Base-by-base conservation (phyloP, 495 filamentous ascomycete species). In the Glarea lozoyensis region DNA sequence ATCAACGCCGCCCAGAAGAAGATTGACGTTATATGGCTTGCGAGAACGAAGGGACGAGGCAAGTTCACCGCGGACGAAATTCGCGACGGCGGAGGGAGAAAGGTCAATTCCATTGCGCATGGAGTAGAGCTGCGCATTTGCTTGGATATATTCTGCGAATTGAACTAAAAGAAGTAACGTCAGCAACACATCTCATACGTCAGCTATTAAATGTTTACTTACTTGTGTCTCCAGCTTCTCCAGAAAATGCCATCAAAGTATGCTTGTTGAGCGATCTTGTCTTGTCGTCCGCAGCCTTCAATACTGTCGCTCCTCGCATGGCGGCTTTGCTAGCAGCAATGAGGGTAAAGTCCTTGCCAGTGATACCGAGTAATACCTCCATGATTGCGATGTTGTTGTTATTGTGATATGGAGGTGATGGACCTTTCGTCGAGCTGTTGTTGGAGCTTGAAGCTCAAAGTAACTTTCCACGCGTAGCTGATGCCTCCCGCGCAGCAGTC, bases 111-210 rank as follows among this genome's bases (percentile, higher is more conserved):
- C 81, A 59, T 97, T 97, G 49, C 92, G 88, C 89, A 96, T 99
- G 50, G 84, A 86, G 66, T 99, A 99, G 58, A 99, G 83, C 64
- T 90, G 84, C 56, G 93, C 81, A 60, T 99, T 97, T 50, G 92
- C 93, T 78, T 96, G 88, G 66, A 97, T 88, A 69, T 88, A 97
- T 71, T 99, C 92, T 56, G 92, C 87, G 63, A 99, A 99, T 79
- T 99, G 92, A 37, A 97, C 92, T 94, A 61, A 24, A 43, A 22
- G 16, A 21, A 27, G 22, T 31, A 31, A 25, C 43, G 29, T 33
- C 16, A 41, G 17, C 20, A 24, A 11, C 7, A 21, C 16, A 12
- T 20, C 32, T 20, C 2, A 29, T n/a, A n/a, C 25, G 25, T 29
- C 25, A 38, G 3, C 3, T 1, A 10, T 32, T 25, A 16, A 24